These are phyloP conservation scores for Penicillium soppii DNA, from an alignment of 495 filamentous ascomycete species.

Conservation along the genomic window DNA sequence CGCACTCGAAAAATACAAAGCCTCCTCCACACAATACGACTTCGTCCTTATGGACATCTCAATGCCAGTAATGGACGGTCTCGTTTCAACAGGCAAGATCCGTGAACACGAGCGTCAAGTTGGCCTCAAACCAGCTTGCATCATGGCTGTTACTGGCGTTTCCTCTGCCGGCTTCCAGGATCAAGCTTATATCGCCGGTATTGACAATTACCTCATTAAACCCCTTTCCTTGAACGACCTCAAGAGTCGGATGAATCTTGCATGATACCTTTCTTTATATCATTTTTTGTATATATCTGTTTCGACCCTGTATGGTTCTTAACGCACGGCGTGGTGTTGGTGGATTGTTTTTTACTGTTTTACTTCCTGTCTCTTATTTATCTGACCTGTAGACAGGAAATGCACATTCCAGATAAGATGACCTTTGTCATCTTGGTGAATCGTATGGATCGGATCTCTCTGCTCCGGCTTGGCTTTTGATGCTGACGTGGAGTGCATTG, in stretches of 20 bases:
- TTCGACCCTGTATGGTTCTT: background rate
- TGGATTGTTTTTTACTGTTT: no score
- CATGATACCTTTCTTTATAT: constrained; percentile 19
- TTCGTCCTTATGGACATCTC: constrained; percentile 64
- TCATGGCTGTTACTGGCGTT: constrained; percentile 51
- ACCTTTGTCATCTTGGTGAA: background rate
- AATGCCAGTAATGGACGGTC: constrained; percentile 67
- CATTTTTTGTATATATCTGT: background rate
- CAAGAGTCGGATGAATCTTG: constrained; percentile 34
- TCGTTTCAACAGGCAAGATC: constrained; percentile 56
- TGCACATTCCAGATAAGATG: background rate
- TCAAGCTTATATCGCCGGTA: constrained; percentile 41
- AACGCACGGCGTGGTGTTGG: background rate
- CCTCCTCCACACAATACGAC: constrained; percentile 34
- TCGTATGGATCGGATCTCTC: background rate
- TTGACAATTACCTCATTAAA: constrained; percentile 51
- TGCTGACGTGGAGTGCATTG: background rate
- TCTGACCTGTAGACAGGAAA: no score
- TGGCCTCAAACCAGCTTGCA: constrained; percentile 23
- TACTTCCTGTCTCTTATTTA: background rate
- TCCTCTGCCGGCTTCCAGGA: constrained; percentile 42
- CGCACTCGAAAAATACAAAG: constrained; percentile 54
- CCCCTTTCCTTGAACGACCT: constrained; percentile 45
- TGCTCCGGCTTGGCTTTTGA: background rate
- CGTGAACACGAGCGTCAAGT: constrained; percentile 47